A percentile compares a stretch with the other conserved stretches of the same genome.
Evolutionary conservation across 1,284 basidiomycete genomes (phyloP).

Genomic region (Sparassis latifolia): DNA sequence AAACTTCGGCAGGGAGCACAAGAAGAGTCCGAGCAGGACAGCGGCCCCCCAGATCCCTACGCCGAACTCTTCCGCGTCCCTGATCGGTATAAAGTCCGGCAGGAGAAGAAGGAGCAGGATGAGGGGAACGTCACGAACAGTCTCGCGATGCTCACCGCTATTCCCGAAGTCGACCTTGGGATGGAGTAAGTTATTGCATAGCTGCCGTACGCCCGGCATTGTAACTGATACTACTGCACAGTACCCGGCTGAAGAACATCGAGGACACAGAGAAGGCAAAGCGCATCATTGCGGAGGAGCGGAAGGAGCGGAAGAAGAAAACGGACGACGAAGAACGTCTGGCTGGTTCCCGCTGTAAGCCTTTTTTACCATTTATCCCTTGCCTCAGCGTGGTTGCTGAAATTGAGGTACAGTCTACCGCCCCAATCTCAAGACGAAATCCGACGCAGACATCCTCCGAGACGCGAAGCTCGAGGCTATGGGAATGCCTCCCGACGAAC

Average conservation of each 20-base stretch:
- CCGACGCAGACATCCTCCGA: constrained; percentile 80
- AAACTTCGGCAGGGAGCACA: constrained; percentile 63
- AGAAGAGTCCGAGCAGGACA: constrained; percentile 38
- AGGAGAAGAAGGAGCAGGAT: constrained; percentile 53
- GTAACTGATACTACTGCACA: constrained; percentile 25
- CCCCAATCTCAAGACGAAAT: constrained; percentile 70
- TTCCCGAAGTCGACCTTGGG: constrained; percentile 95
- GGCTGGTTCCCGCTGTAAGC: constrained; percentile 78
- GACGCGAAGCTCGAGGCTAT: constrained; percentile 81
- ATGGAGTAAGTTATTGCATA: constrained; percentile 74
- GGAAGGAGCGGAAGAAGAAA: constrained; percentile 48
- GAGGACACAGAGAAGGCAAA: constrained; percentile 97
- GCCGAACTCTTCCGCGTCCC: constrained; percentile 80
- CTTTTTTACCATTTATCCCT: neutral
- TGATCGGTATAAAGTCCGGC: constrained; percentile 62
- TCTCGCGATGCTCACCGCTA: constrained; percentile 90
- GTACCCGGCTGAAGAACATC: constrained; percentile 87
- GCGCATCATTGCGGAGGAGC: constrained; percentile 70
- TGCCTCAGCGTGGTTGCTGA: constrained; percentile 2
- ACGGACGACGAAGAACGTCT: constrained; percentile 72
- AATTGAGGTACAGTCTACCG: constrained; percentile 60
- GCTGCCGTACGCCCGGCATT: neutral
- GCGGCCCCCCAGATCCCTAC: constrained; percentile 57
- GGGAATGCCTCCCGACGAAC: constrained; percentile 57
- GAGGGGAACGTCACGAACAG: constrained; percentile 93